These are phyloP conservation scores for Talaromyces trachyspermus DNA, from an alignment of 495 filamentous ascomycete genomes.

Conservation along the genomic window DNA sequence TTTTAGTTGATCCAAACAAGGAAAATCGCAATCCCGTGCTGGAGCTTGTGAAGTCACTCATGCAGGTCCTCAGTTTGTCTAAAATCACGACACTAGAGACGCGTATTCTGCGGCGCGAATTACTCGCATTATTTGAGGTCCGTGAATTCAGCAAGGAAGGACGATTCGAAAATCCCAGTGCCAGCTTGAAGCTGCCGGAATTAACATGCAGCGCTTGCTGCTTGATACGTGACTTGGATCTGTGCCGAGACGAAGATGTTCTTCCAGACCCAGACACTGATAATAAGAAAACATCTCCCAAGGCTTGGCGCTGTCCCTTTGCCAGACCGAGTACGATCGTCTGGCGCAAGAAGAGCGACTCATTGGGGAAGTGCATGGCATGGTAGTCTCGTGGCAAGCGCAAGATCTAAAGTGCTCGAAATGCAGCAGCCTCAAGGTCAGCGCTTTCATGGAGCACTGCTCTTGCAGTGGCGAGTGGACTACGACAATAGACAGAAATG, in stretches of 20 bases:
- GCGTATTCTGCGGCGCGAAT: slow-evolving; percentile 76
- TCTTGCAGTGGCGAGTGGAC: slow-evolving; percentile 82
- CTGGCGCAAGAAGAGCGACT: slow-evolving; percentile 77
- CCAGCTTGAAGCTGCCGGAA: slow-evolving; percentile 62
- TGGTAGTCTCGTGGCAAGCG: slow-evolving; percentile 71
- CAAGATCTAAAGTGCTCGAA: slow-evolving; percentile 83
- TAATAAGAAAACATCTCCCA: slow-evolving; percentile 27
- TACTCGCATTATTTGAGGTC: slow-evolving; percentile 84
- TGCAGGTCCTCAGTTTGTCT: slow-evolving; percentile 84
- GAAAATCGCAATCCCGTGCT: slow-evolving; percentile 67
- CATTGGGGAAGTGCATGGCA: slow-evolving; percentile 65
- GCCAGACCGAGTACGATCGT: slow-evolving; percentile 64
- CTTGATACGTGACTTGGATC: slow-evolving; percentile 77
- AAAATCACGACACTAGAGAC: slow-evolving; percentile 74
- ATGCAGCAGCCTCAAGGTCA: slow-evolving; percentile 51
- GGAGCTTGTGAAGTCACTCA: slow-evolving; percentile 83
- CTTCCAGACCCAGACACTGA: slow-evolving; percentile 44
- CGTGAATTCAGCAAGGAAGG: slow-evolving; percentile 88
- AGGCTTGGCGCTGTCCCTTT: slow-evolving; percentile 72
- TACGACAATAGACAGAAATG: slow-evolving; percentile 61
- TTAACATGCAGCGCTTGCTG: slow-evolving; percentile 84
- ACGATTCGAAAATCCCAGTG: slow-evolving; percentile 77
- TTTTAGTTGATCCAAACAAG: slow-evolving; percentile 50
- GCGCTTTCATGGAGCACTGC: slow-evolving; percentile 97
- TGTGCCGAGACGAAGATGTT: slow-evolving; percentile 87